Evolutionary conservation across 2,329 filamentous ascomycete genomes (phyloP), one percentile per base, ranked within the genome.

Genomic region (Dothidotthia symphoricarpi): DNA sequence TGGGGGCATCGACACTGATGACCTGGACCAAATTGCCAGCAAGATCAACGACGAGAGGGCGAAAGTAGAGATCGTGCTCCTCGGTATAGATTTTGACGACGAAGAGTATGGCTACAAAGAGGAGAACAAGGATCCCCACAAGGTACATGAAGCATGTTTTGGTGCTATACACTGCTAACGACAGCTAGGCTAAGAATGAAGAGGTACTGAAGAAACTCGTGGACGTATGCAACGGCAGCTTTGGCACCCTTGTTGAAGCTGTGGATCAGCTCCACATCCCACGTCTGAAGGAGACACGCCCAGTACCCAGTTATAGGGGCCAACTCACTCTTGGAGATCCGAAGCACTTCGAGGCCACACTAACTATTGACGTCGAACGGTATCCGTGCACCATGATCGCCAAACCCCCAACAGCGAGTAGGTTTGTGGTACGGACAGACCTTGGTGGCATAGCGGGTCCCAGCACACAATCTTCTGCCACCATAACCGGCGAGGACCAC

Each of bases 71-170:
- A 72, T 98, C 28, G 76, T 84, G 2, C 71, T 97, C 9, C 69
- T 97, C 36, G 93, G 93, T 11, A 80, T 95, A 13, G 93, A 98
- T 63, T 97, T 98, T 66, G 89, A 98, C 61, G 89, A 96, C 63
- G 63, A 80, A 1, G 89, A 95, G 2, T 95, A 85, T 59, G 90
- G 90, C 28, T 86, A 88, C 61, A 95, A 95, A 64, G 91, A 97
- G 69, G 89, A 96, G 64, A 80, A 86, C 49, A 98, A 98, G 63
- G 71, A 83, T 13, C 50, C 64, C 0, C 63, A 67, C 34, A 97
- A 97, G 75, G 82, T 84, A 57, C 27, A 36, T 3, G 6, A 12
- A 3, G 2, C 24, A 12, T 6, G 34, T 5, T 24, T 24, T 22
- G 24, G 4, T 11, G 15, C 13, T 12, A 24, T 11, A 22, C 12